Conservation (phyloP, 495 filamentous ascomycete genomes). For the Clohesyomyces aquaticus region DNA sequence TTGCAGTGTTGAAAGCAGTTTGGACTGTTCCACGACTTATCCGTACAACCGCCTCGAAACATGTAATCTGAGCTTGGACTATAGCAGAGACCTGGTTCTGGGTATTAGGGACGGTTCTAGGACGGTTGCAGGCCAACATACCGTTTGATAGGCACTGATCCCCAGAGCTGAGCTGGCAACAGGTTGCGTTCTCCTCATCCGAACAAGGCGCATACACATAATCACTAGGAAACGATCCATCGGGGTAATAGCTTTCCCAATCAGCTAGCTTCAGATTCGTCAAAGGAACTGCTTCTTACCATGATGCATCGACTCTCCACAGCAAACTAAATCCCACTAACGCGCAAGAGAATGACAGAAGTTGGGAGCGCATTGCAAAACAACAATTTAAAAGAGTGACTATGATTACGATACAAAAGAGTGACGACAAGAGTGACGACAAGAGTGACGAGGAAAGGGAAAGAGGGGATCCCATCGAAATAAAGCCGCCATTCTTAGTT, state of each 20-base stretch:
- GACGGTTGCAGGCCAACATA: not conserved
- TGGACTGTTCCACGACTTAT: conserved; percentile 21
- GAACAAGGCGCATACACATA: conserved; percentile 28
- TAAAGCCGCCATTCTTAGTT: not conserved
- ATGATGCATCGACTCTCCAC: conserved; percentile 19
- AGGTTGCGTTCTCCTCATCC: conserved; percentile 9
- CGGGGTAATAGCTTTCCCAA: conserved; percentile 28
- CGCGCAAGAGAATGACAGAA: conserved; percentile 32
- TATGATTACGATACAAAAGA: conserved; percentile 16
- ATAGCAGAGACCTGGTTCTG: conserved; percentile 21
- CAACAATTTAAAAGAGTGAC: conserved; percentile 29
- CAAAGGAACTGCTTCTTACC: conserved; percentile 8
- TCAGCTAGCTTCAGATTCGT: not conserved
- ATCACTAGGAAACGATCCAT: conserved; percentile 25
- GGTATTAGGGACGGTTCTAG: not conserved
- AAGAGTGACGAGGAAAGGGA: conserved; percentile 1
- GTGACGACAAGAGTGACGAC: conserved; percentile 13
- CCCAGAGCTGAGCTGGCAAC: conserved; percentile 25
- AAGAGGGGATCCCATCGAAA: conserved; percentile 9
- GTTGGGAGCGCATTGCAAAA: conserved; percentile 21
- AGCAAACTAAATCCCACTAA: conserved; percentile 7
- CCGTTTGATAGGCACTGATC: conserved; percentile 35
- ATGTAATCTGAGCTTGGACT: conserved; percentile 12
- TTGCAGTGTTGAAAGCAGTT: conserved; percentile 36
- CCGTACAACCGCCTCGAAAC: conserved; percentile 32